A percentile compares a stretch with the other conserved stretches of the same genome.
These are phyloP conservation scores for Lepiota venenata DNA, from an alignment of 768 basidiomycete genomes.

Conservation along the genomic window DNA sequence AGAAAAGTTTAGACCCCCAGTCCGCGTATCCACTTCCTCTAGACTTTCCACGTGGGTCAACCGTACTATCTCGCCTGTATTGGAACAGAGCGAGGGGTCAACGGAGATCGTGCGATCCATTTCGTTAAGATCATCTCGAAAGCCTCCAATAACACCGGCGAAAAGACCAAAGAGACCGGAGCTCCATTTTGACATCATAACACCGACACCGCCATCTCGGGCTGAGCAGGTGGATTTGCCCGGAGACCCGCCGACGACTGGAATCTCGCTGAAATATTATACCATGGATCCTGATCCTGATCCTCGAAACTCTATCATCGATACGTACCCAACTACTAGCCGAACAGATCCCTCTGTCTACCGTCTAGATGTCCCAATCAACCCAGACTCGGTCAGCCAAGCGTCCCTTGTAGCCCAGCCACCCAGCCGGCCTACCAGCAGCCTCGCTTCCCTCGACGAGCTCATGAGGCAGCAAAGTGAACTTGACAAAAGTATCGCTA, in stretches of 20 bases:
- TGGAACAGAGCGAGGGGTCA: neutral
- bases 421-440: constrained; percentile 21
- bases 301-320: neutral
- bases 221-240: neutral
- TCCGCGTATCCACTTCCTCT: constrained; percentile 1
- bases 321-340: constrained; percentile 2
- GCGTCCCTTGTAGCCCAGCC: constrained; percentile 10
- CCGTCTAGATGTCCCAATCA: constrained; percentile 33
- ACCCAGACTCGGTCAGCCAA: constrained; percentile 7
- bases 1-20: neutral
- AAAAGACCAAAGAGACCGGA: constrained; percentile 5
- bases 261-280: constrained; percentile 25
- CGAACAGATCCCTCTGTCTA: constrained; percentile 41
- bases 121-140: constrained; percentile 1
- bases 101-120: neutral
- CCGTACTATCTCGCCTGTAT: neutral
- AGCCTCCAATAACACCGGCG: neutral
- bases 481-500: constrained; percentile 62
- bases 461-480: constrained; percentile 60
- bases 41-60: constrained; percentile 6
- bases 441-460: constrained; percentile 41
- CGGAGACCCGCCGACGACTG: constrained; percentile 13
- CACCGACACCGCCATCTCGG: neutral
- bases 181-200: constrained; percentile 10
- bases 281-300: constrained; percentile 17